These are phyloP conservation scores for Sphaerobolus stellatus DNA, from an alignment of 1,284 basidiomycete species.

Conservation along the genomic window DNA sequence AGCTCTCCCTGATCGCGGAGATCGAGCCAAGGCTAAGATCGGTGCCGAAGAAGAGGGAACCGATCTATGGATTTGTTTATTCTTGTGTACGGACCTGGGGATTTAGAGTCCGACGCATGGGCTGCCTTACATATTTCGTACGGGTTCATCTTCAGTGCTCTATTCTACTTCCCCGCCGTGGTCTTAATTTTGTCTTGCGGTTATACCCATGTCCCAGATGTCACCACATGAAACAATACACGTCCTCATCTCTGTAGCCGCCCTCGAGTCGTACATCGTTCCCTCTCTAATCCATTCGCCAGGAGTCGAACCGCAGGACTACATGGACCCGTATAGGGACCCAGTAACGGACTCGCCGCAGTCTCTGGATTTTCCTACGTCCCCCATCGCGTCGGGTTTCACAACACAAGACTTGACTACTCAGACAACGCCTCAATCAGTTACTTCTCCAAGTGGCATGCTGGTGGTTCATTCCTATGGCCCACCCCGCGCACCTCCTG, in stretches of 20 bases:
- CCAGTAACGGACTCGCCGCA: background rate
- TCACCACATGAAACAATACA: background rate
- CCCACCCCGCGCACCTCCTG: slow-evolving; percentile 58
- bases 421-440: background rate
- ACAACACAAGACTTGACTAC: too few relatives aligned
- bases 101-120: too few relatives aligned
- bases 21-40: background rate
- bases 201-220: background rate
- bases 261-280: slow-evolving; percentile 6
- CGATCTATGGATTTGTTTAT: background rate
- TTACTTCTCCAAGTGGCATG: slow-evolving; percentile 45
- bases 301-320: background rate
- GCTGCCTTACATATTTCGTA: too few relatives aligned
- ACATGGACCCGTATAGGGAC: slow-evolving; percentile 4
- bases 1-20: too few relatives aligned
- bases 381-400: too few relatives aligned
- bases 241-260: background rate
- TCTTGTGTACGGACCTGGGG: background rate
- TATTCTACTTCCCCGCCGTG: background rate
- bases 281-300: slow-evolving; percentile 3
- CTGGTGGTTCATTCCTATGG: slow-evolving; percentile 61
- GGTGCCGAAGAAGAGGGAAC: background rate
- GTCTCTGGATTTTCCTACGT: background rate
- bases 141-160: too few relatives aligned
- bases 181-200: background rate